Percentiles rank a stretch among this genome's conserved stretches.
phyloP scores from a whole-genome alignment of 1,284 basidiomycete species.

The Takashimella tepidaria region DNA sequence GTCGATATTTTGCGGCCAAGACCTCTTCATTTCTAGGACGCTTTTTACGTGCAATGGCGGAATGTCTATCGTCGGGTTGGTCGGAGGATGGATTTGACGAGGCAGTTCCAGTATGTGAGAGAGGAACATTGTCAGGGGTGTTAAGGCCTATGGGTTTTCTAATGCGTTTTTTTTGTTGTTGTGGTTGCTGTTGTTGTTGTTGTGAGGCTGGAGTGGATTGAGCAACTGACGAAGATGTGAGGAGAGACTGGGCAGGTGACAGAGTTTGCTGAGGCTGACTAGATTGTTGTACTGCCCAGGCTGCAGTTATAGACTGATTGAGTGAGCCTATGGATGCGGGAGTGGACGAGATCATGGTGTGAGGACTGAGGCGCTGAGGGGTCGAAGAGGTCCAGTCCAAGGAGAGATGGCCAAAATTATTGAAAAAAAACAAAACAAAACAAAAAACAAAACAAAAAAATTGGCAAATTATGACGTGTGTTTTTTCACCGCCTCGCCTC shows the following conservation, averaged over 20 bases:
- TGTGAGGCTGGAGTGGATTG: no score
- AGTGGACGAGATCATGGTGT: constrained; percentile 11
- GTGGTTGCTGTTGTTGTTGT: background rate
- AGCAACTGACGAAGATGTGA: no score
- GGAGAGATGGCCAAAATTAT: background rate
- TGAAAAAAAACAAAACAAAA: no score
- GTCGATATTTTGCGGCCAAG: constrained; percentile 40
- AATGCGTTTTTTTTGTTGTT: constrained; percentile 6
- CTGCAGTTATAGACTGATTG: constrained; percentile 42
- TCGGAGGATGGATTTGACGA: background rate
- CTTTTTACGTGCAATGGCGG: constrained; percentile 17
- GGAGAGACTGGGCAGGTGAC: no score
- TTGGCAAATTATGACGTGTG: no score
- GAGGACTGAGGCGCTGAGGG: background rate
- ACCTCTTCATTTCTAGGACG: constrained; percentile 17
- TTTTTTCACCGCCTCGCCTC: no score
- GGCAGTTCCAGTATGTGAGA: background rate
- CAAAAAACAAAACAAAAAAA: no score
- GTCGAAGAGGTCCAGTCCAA: background rate
- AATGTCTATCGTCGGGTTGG: background rate
- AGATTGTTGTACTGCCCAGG: constrained; percentile 32
- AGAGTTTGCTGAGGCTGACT: no score
- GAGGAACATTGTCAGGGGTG: background rate
- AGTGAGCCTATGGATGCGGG: constrained; percentile 13
- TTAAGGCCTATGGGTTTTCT: constrained; percentile 17